Conservation (phyloP, 805 yeast genomes). For the Suhomyces faveliae region DNA sequence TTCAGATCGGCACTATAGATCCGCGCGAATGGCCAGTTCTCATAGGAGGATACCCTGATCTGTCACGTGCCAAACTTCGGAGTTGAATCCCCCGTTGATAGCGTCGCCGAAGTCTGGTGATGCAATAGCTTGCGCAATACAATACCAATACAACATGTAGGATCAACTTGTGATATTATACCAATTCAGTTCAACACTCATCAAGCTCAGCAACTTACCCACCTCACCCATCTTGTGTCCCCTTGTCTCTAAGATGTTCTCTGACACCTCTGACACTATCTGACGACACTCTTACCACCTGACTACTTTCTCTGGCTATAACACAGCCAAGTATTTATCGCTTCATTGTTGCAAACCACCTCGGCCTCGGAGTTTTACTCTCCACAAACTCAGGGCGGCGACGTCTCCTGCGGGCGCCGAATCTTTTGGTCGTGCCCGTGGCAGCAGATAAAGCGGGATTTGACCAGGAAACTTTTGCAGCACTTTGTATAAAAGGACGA, state of each 20-base stretch:
- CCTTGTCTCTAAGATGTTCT: too few species aligned
- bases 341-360: background rate
- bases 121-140: too few species aligned
- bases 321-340: too few species aligned
- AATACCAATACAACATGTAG: too few species aligned
- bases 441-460: background rate
- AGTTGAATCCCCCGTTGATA: background rate
- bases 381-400: conserved; percentile 2
- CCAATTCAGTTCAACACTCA: too few species aligned
- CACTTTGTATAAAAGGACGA: background rate
- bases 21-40: background rate
- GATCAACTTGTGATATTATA: too few species aligned
- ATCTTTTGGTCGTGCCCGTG: background rate
- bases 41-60: background rate
- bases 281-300: too few species aligned
- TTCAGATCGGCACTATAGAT: background rate
- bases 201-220: too few species aligned
- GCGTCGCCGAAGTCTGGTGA: background rate
- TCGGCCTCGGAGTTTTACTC: conserved; percentile 4
- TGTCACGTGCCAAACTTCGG: background rate
- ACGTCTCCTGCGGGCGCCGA: background rate
- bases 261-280: too few species aligned
- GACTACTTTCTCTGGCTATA: too few species aligned
- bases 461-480: background rate
- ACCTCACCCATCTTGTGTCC: too few species aligned